phyloP scores from a whole-genome alignment of 495 filamentous ascomycete genomes.

The Pseudotulostoma volvatum region DNA sequence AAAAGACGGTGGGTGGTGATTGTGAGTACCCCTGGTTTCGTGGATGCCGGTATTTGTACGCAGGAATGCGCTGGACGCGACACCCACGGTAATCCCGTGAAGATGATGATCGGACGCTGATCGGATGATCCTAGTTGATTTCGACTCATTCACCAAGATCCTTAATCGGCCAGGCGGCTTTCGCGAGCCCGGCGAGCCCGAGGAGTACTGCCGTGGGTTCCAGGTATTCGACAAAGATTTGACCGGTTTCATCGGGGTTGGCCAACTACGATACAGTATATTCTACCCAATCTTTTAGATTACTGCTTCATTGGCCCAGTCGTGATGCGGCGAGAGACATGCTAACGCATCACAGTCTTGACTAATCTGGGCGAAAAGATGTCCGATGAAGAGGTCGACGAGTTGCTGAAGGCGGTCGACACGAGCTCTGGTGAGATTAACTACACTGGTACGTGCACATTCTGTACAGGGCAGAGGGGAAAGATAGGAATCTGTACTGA shows the following conservation, averaged over 20 bases:
- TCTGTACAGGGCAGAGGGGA: constrained; percentile 1
- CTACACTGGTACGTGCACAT: constrained; percentile 59
- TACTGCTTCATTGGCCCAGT: not conserved
- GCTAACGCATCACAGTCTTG: constrained; percentile 39
- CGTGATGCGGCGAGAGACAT: not conserved
- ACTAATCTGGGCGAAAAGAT: constrained; percentile 98
- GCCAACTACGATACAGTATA: constrained; percentile 79
- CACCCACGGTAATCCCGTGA: no score
- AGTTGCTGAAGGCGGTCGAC: constrained; percentile 93
- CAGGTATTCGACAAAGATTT: constrained; percentile 99
- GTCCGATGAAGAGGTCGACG: constrained; percentile 95
- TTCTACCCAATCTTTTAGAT: constrained; percentile 2
- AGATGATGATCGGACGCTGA: not conserved
- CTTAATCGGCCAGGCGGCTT: constrained; percentile 96
- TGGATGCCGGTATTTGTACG: no score
- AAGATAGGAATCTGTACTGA: no score
- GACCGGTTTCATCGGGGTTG: constrained; percentile 93
- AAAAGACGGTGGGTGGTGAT: constrained; percentile 72
- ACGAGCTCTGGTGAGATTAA: constrained; percentile 89
- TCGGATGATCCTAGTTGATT: constrained; percentile 85
- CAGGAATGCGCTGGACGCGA: no score
- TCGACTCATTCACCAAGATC: constrained; percentile 86
- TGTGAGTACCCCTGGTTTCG: constrained; percentile 67
- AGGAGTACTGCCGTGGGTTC: constrained; percentile 95
- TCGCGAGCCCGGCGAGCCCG: constrained; percentile 91